Percentiles rank a stretch among this genome's conserved stretches.
Evolutionary conservation across 1,139 yeast species (phyloP).

Genomic region (Candida smagusa): DNA sequence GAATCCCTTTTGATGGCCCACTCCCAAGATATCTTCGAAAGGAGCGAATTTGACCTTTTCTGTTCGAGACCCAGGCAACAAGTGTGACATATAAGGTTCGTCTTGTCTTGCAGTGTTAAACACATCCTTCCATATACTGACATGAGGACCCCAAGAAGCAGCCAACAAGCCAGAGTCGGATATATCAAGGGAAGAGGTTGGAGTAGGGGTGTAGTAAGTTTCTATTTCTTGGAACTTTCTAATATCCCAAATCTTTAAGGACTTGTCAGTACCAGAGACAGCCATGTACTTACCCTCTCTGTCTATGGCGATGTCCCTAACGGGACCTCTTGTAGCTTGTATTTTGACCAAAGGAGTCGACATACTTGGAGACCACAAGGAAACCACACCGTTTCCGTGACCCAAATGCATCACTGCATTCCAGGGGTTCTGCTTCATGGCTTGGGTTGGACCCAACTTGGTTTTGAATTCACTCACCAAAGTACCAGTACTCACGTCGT

Average conservation of each 20-base stretch:
- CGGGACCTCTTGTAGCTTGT: conserved; percentile 81
- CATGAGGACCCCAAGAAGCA: conserved; percentile 94
- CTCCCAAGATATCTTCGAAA: conserved; percentile 90
- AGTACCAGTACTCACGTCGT: conserved; percentile 92
- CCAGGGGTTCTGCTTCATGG: conserved; percentile 91
- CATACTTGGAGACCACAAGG: conserved; percentile 92
- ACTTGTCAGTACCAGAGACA: conserved; percentile 82
- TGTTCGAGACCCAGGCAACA: conserved; percentile 74
- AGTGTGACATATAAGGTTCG: conserved; percentile 89
- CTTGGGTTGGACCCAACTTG: conserved; percentile 83
- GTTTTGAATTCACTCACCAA: conserved; percentile 82
- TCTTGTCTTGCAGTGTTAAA: conserved; percentile 53
- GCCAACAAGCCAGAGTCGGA: conserved; percentile 87
- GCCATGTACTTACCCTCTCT: conserved; percentile 96
- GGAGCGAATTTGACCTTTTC: conserved; percentile 78
- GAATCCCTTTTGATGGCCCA: conserved; percentile 79
- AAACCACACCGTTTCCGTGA: conserved; percentile 87
- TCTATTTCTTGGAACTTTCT: conserved; percentile 78
- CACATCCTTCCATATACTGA: conserved; percentile 82
- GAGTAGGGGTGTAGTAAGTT: conserved; percentile 77
- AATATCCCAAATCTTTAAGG: conserved; percentile 90
- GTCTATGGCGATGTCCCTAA: conserved; percentile 80
- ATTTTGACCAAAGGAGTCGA: conserved; percentile 81
- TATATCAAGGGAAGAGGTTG: conserved; percentile 73
- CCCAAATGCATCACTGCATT: conserved; percentile 95